A percentile compares a stretch with the other conserved stretches of the same genome.
phyloP scores from a whole-genome alignment of 2,329 filamentous ascomycete species.

The Exophiala alcalophila region DNA sequence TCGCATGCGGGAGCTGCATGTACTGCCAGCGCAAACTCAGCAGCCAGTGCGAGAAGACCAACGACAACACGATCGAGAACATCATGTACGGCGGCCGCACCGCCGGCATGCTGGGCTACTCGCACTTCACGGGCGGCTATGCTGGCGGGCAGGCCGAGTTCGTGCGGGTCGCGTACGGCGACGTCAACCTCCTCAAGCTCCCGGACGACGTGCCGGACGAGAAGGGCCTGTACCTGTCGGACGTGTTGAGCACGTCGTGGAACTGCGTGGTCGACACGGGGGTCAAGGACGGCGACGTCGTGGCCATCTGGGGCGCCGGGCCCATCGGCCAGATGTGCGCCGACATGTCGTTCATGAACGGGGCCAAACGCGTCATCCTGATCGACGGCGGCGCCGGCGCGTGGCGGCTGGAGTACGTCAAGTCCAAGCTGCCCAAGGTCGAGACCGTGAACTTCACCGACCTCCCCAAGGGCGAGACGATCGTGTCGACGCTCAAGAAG shows the following conservation, averaged over 20 bases:
- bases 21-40: slow-evolving; percentile 76
- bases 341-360: slow-evolving; percentile 65
- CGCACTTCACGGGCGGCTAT: slow-evolving; percentile 77
- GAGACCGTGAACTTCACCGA: slow-evolving; percentile 68
- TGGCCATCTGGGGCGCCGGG: slow-evolving; percentile 83
- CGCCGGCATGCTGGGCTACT: slow-evolving; percentile 70
- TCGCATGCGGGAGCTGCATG: slow-evolving; percentile 65
- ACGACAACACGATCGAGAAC: slow-evolving; percentile 66
- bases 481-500: slow-evolving; percentile 70
- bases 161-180: slow-evolving; percentile 73
- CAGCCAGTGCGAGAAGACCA: slow-evolving; percentile 51
- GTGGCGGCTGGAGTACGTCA: slow-evolving; percentile 66
- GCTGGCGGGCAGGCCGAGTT: slow-evolving; percentile 87
- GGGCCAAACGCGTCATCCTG: slow-evolving; percentile 72
- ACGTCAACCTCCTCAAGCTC: slow-evolving; percentile 76
- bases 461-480: slow-evolving; percentile 59
- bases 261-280: slow-evolving; percentile 79
- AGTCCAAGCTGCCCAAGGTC: slow-evolving; percentile 62
- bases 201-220: slow-evolving; percentile 80
- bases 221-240: slow-evolving; percentile 76
- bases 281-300: slow-evolving; percentile 71
- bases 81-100: slow-evolving; percentile 77
- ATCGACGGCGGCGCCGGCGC: slow-evolving; percentile 66
- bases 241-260: slow-evolving; percentile 76
- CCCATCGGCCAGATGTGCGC: slow-evolving; percentile 80